Evolutionary conservation across 352 stramenopile species (phyloP).

Genomic region (Phytopythium helicoides): DNA sequence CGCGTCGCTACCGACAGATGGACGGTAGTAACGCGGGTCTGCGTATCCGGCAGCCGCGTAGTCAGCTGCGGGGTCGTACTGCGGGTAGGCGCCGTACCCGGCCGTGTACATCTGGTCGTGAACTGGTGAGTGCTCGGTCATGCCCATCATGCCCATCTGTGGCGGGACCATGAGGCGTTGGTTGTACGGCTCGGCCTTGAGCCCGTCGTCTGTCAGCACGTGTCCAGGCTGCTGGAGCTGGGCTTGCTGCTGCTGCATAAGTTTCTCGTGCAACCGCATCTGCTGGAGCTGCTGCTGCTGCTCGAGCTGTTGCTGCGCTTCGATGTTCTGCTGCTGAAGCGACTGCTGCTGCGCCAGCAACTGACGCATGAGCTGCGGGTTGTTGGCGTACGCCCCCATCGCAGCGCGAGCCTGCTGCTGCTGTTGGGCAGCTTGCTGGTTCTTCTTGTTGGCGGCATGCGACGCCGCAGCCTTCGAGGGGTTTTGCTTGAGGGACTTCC

Average conservation of each 20-base stretch:
- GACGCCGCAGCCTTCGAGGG: constrained; percentile 72
- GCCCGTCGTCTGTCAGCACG: constrained; percentile 31
- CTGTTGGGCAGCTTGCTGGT: constrained; percentile 54
- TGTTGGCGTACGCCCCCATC: constrained; percentile 51
- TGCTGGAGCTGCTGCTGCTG: constrained; percentile 77
- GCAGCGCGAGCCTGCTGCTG: constrained; percentile 29
- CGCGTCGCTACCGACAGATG: constrained; percentile 13
- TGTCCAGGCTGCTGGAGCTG: constrained; percentile 51
- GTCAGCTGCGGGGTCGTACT: constrained; percentile 16
- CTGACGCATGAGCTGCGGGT: constrained; percentile 62
- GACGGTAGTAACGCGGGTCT: constrained; percentile 36
- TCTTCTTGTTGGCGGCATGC: constrained; percentile 78
- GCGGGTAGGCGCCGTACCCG: constrained; percentile 19
- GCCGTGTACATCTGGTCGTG: constrained; percentile 29
- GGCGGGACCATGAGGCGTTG: constrained; percentile 18
- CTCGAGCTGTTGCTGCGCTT: constrained; percentile 63
- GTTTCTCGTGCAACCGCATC: constrained; percentile 61
- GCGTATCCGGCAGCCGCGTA: constrained; percentile 27
- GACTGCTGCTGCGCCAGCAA: constrained; percentile 74
- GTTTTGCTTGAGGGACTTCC: constrained; percentile 89
- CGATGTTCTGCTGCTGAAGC: constrained; percentile 55
- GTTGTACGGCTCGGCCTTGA: constrained; percentile 39
- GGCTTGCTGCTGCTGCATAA: constrained; percentile 58
- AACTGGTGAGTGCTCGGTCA: constrained; percentile 18
- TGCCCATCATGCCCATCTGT: constrained; percentile 8